phyloP scores from a whole-genome alignment of 2,329 filamentous ascomycete genomes.

The Penicillium sp. region DNA sequence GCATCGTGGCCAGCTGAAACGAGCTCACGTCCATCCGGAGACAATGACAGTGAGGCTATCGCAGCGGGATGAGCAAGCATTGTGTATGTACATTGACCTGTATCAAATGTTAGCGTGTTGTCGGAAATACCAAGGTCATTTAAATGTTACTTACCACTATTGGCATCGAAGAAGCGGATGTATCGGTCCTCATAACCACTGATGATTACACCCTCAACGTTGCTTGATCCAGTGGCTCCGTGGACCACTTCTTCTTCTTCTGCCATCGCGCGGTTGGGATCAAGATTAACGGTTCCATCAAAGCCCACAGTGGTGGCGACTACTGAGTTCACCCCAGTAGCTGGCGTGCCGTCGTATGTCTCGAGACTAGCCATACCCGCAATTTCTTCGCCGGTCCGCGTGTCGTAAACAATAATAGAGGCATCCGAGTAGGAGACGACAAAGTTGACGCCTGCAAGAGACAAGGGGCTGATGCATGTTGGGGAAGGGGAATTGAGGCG shows the following conservation, averaged over 20 bases:
- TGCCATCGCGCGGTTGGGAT: slow-evolving; percentile 54
- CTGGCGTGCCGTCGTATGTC: slow-evolving; percentile 80
- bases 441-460: slow-evolving; percentile 72
- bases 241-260: slow-evolving; percentile 70
- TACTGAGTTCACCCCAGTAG: slow-evolving; percentile 78
- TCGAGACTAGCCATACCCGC: slow-evolving; percentile 87
- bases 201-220: slow-evolving; percentile 86
- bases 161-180: slow-evolving; percentile 95
- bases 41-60: slow-evolving; percentile 83
- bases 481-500: slow-evolving; percentile 64
- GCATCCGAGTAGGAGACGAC: slow-evolving; percentile 89
- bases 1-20: slow-evolving; percentile 95
- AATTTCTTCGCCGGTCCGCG: slow-evolving; percentile 79
- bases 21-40: slow-evolving; percentile 84
- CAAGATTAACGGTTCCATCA: slow-evolving; percentile 54
- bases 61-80: slow-evolving; percentile 94
- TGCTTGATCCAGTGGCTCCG: slow-evolving; percentile 73
- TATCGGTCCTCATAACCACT: slow-evolving; percentile 94
- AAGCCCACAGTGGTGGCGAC: slow-evolving; percentile 77
- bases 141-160: slow-evolving; percentile 66
- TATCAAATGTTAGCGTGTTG: slow-evolving; percentile 15
- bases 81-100: slow-evolving; percentile 97
- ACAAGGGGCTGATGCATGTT: slow-evolving; percentile 87
- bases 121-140: background rate
- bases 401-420: slow-evolving; percentile 84